Evolutionary conservation across 1,139 yeast genomes (phyloP).

Genomic region (Saccharomyces hybrid): DNA sequence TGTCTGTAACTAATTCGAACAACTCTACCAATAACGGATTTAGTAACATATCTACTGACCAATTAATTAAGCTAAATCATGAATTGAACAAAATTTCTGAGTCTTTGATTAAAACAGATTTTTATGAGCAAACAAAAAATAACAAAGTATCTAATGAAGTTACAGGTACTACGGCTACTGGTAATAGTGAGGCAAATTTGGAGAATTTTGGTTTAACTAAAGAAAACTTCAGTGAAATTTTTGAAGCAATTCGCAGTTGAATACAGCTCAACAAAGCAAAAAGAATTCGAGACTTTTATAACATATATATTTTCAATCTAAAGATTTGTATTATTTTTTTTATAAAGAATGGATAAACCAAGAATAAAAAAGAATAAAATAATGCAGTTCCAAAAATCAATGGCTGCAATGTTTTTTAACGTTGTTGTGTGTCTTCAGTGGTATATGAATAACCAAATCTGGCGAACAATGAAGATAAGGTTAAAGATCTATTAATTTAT

Average conservation of each 20-base stretch:
- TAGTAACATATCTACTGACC: conserved; percentile 12
- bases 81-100: conserved; percentile 26
- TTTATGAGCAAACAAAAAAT: conserved; percentile 21
- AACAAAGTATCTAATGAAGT: conserved; percentile 5
- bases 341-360: conserved; percentile 1
- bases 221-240: not conserved
- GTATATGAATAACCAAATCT: no score
- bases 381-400: not conserved
- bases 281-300: conserved; percentile 11
- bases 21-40: conserved; percentile 14
- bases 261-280: not conserved
- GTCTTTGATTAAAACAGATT: conserved; percentile 28
- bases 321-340: conserved; percentile 1
- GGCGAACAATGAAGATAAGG: no score
- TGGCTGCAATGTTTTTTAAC: not conserved
- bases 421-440: no score
- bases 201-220: not conserved
- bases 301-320: conserved; percentile 17
- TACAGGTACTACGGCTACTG: not conserved
- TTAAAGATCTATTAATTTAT: no score
- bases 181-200: not conserved
- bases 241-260: not conserved
- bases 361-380: not conserved
- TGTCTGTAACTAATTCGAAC: not conserved
- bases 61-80: conserved; percentile 13